These are phyloP conservation scores for Mycena rebaudengoi DNA, from an alignment of 768 basidiomycete species.

Conservation along the genomic window DNA sequence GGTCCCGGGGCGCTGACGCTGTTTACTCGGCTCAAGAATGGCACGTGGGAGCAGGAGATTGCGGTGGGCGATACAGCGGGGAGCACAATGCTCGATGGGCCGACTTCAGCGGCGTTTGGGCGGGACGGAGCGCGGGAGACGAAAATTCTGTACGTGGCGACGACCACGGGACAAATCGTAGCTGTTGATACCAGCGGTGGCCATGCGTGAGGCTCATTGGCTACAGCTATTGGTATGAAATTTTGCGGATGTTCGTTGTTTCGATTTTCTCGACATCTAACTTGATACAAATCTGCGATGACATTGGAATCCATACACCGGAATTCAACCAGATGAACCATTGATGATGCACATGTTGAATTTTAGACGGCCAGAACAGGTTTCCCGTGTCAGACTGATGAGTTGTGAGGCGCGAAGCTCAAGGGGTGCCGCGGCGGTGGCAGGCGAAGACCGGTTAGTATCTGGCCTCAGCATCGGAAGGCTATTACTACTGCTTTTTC, in stretches of 20 bases:
- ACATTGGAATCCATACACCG: neutral
- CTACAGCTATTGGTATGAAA: neutral
- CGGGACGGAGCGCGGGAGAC: neutral
- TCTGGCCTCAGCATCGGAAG: too few species aligned
- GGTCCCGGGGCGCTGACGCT: neutral
- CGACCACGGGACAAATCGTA: constrained; percentile 7
- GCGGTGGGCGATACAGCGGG: too few species aligned
- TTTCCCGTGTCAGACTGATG: too few species aligned
- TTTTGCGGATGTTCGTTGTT: constrained; percentile 1
- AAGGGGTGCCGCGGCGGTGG: too few species aligned
- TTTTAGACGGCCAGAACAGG: too few species aligned
- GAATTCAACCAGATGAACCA: neutral
- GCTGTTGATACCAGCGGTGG: constrained; percentile 28
- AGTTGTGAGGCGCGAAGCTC: too few species aligned
- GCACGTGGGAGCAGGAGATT: neutral
- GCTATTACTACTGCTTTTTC: too few species aligned
- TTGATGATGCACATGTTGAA: too few species aligned
- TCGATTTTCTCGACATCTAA: neutral
- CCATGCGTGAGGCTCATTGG: neutral
- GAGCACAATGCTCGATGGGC: neutral
- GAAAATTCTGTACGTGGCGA: neutral
- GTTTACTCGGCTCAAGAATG: neutral
- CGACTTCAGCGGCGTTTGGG: neutral
- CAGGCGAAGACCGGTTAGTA: too few species aligned
- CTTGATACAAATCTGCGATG: neutral